Conservation (phyloP, 192 early-diverging fungal genomes). For the Backusella tuberculispora region DNA sequence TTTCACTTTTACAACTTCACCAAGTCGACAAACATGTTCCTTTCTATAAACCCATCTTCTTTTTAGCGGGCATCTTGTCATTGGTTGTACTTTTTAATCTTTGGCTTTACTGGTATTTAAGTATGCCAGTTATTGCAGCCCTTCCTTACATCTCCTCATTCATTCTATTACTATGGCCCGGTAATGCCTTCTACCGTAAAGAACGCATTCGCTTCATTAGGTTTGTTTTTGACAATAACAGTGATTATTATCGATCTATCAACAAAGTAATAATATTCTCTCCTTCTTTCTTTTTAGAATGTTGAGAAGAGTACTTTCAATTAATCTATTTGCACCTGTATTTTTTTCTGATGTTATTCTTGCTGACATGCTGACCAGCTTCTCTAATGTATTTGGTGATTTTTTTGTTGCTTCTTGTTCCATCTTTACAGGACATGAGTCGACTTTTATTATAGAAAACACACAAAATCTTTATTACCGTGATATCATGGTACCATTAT, state of each 20-base stretch:
- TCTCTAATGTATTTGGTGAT: constrained; percentile 89
- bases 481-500: constrained; percentile 57
- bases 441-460: constrained; percentile 31
- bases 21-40: constrained; percentile 42
- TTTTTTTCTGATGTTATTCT: constrained; percentile 83
- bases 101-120: constrained; percentile 49
- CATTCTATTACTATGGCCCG: constrained; percentile 50
- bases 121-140: constrained; percentile 39
- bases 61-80: constrained; percentile 47
- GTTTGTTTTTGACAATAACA: constrained; percentile 30
- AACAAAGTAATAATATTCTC: not conserved
- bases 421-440: constrained; percentile 49
- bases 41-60: constrained; percentile 50
- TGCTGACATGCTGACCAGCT: constrained; percentile 95
- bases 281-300: constrained; percentile 43
- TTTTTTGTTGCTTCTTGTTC: constrained; percentile 69
- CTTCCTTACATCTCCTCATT: constrained; percentile 48
- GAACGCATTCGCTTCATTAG: constrained; percentile 59
- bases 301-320: constrained; percentile 52
- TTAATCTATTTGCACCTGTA: constrained; percentile 56
- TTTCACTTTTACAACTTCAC: constrained; percentile 42
- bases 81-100: constrained; percentile 49
- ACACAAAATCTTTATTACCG: constrained; percentile 51
- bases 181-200: constrained; percentile 49
- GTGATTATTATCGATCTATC: not conserved